Evolutionary conservation across 148 eudicot genomes (phyloP).

Genomic region (Fallopia convolvulus): DNA sequence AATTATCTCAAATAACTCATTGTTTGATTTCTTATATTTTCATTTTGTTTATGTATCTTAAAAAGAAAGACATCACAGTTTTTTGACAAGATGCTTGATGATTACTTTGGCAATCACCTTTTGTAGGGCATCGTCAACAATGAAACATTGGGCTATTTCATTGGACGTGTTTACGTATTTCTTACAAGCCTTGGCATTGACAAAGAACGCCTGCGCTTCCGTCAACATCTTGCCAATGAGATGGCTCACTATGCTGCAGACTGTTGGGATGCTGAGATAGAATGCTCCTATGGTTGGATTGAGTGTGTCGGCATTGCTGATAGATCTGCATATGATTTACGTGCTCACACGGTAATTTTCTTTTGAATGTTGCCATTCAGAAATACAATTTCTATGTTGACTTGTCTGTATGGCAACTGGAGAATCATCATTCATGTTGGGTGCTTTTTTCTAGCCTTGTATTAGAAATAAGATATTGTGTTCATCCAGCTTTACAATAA

Average conservation of each 20-base stretch:
- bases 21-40: not conserved
- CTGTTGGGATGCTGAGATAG: conserved; percentile 99
- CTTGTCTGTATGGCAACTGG: not conserved
- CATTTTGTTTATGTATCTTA: not conserved
- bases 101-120: not conserved
- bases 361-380: not conserved
- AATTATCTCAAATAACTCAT: not conserved
- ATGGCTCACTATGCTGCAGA: conserved; percentile 99
- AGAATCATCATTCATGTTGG: not conserved
- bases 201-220: conserved; percentile 67
- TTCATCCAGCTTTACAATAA: not conserved
- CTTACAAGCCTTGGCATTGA: conserved; percentile 83
- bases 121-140: conserved; percentile 82
- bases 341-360: conserved; percentile 69
- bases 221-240: conserved; percentile 97
- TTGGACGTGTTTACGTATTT: conserved; percentile 85
- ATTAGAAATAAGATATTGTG: not conserved
- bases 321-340: conserved; percentile 85
- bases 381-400: not conserved
- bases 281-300: conserved; percentile 92
- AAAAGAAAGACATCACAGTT: not conserved
- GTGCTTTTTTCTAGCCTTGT: not conserved
- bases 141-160: conserved; percentile 87
- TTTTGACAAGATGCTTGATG: not conserved
- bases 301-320: conserved; percentile 99